Evolutionary conservation across 192 early-diverging fungal genomes (phyloP).

Genomic region (Oehlia diaphana): DNA sequence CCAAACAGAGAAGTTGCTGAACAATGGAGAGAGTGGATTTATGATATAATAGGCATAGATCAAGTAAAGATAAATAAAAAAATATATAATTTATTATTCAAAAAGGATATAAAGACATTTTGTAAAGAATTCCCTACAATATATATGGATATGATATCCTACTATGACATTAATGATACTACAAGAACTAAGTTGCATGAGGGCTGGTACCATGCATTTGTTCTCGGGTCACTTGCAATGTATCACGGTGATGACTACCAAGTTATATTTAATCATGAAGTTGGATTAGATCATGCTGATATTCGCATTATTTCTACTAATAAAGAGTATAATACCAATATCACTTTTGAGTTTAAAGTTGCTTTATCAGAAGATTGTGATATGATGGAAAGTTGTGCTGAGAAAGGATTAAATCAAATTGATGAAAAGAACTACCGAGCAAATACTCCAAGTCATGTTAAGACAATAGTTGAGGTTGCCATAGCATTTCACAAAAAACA

Average conservation of each 20-base stretch:
- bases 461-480: constrained; percentile 11
- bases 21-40: constrained; percentile 13
- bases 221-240: no score
- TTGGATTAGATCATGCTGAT: constrained; percentile 10
- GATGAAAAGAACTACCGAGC: background rate
- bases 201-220: no score
- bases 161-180: background rate
- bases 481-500: background rate
- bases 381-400: background rate
- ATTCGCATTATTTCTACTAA: background rate
- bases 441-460: constrained; percentile 7
- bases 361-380: background rate
- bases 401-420: constrained; percentile 1
- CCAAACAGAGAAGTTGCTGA: constrained; percentile 21
- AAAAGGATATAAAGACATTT: background rate
- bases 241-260: background rate
- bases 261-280: constrained; percentile 10
- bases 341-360: constrained; percentile 19
- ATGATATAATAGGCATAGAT: background rate
- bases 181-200: no score
- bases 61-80: background rate
- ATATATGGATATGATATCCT: background rate
- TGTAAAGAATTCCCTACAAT: background rate
- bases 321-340: background rate
- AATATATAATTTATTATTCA: no score